Evolutionary conservation across 2,329 filamentous ascomycete genomes (phyloP), one percentile per base, ranked within the genome.

Genomic region (Didymella exigua): DNA sequence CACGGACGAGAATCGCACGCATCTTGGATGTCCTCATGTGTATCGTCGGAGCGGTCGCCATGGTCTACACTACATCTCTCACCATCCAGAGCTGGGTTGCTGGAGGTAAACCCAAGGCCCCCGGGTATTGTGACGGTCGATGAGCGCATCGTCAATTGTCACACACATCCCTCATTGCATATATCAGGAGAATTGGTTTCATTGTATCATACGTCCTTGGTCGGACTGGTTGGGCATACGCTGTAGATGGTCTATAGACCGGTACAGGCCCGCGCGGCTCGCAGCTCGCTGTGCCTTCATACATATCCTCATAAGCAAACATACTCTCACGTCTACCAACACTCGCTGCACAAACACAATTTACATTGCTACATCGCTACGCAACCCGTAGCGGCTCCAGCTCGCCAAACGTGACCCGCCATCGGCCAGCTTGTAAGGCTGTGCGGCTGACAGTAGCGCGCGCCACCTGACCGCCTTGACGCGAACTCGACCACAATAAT

Each of bases 41-140:
- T 66, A 78, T 92, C 53, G 91, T 98, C 68, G 95, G 95, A 7
- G 78, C 93, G 48, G 75, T 92, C 16, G 91, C 91, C 65, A 99
- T 98, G 89, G 84, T 85, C 5, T 99, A 99, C 75, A 96, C 95
- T 0, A 98, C 95, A 0, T 82, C 84, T 30, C 79, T 98, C 67
- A 99, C 95, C 0, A 79, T 97, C 42, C 84, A 88, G 71, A 96
- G 90, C 75, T 99, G 95, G 96, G 85, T 90, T 6, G 82, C 80
- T 45, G 85, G 86, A 4, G 74, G 75, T 16, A 68, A 73, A n/a
- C 75, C 75, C 4, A 81, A 81, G 59, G 67, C 80, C 11, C 85
- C 86, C 2, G 85, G 86, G 27, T 89, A 89, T 71, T 90, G 87
- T 70, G 86, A 89, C 54, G 61, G 62, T 49, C 59, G 61, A 40